Evolutionary conservation across 2,329 filamentous ascomycete species (phyloP), one percentile per base, ranked within the genome.

Genomic region (Arthroderma sp.): DNA sequence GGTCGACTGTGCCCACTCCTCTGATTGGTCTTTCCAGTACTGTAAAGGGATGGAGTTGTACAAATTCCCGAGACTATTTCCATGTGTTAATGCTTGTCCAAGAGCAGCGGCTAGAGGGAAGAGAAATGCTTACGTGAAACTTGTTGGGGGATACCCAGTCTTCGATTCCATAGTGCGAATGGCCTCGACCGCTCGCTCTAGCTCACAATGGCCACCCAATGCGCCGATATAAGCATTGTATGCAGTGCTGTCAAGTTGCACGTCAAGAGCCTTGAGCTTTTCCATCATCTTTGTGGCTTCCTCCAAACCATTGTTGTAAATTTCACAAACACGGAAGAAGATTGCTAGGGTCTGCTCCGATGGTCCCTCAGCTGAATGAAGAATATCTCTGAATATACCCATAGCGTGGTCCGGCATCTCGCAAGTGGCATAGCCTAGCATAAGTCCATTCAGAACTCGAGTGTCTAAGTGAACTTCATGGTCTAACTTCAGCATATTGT

Each of bases 401-500:
- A 94, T 68, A 1, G 84, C 85, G 44, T 75, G 75, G 29, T 73
- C 64, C 0, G 81, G 71, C 50, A 79, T 71, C 5, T 76, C 83
- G 55, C 79, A 83, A 1, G 77, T 74, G 1, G 79, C 77, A 58
- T 94, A 89, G 0, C 85, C 88, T 8, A 91, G 71, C 80, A 98
- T 94, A 40, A 96, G 68, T 0, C 83, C 79, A 55, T 94, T 96
- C 54, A 82, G 78, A 2, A 96, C 69, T 45, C 69, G 71, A 0
- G 89, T 96, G 53, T 75, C 80, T 4, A 81, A 73, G 53, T 88
- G 79, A 33, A 96, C 73, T 36, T 77, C 75, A n/a, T 80, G 74
- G 61, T 98, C 91, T 61, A 95, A 80, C 66, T 94, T 96, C 52
- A 95, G 72, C 77, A 94, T 89, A 59, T 95, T 94, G 66, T 94